Base-by-base conservation (phyloP, 495 filamentous ascomycete genomes). In the Achaetomiella virescens region DNA sequence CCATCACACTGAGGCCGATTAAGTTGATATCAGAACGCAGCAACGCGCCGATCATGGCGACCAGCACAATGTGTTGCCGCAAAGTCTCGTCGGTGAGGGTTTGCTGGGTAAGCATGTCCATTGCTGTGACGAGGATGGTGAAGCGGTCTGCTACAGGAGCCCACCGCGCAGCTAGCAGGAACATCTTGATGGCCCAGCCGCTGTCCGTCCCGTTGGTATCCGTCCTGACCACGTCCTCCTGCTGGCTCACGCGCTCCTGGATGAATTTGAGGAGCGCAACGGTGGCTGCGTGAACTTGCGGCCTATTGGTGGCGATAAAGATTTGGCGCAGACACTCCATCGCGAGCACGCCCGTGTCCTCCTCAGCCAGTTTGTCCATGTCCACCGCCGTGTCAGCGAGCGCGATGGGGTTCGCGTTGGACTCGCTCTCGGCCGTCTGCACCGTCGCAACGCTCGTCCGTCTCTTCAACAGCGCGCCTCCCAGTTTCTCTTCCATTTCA, bases 1-100 rank as follows among this genome's bases (percentile, higher is more conserved):
- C 91, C 80, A 96, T 97, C 21, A 96, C 86, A 62, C 90, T 95
- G 38, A 97, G 76, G 1, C 91, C 91, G 55, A 97, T 95, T 69
- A 97, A 81, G 67, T 95, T 97, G 61, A 95, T 84, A 27, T 89
- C 82, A 0, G 91, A 96, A 53, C 85, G 84, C 38, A 97, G 72
- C n/a, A 96, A 75, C 52, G 86, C 88, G 53, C 84, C 83, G 41
- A 95, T 79, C 61, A 95, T 81, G 46, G 81, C 85, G 1, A 84
- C 79, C 41, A 95, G 70, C 15, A 89, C 82, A 25, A 87, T 78
- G 66, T 92, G 84, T 37, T 85, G 81, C 17, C 79, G 76, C 47
- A 95, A 58, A 18, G 82, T 80, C 10, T 85, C 78, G 64, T 90
- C 85, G 14, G 72, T 77, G 12, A 90, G 71, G 2, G 81, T 79